phyloP scores from a whole-genome alignment of 257 asterid species.

The Gentiana macrophylla region DNA sequence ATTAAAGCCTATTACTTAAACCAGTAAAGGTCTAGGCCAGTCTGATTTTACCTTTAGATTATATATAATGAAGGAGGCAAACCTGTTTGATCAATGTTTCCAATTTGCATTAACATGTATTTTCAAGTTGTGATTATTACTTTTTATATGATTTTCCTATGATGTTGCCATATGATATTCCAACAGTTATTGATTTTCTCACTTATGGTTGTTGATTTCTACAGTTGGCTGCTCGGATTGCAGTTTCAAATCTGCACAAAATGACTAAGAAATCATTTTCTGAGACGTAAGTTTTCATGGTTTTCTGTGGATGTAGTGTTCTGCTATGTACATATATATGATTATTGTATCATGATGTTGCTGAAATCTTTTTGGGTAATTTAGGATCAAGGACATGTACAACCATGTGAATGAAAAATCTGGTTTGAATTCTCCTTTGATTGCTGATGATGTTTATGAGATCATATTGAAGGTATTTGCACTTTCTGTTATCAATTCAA shows the following conservation, averaged over 20 bases:
- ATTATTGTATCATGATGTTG: neutral
- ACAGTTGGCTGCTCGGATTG: conserved; percentile 99
- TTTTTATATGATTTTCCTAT: neutral
- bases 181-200: neutral
- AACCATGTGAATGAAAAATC: conserved; percentile 74
- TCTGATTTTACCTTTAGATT: too few species aligned
- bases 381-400: conserved; percentile 82
- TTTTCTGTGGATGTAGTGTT: neutral
- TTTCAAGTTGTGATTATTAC: too few species aligned
- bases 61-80: too few species aligned
- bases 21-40: too few species aligned
- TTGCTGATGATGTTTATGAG: conserved; percentile 82
- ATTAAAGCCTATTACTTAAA: too few species aligned
- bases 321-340: neutral
- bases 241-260: conserved; percentile 94
- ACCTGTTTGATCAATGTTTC: too few species aligned
- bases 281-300: conserved; percentile 57
- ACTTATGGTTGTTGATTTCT: neutral
- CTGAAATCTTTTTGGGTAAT: conserved; percentile 2
- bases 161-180: neutral
- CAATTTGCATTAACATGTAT: too few species aligned
- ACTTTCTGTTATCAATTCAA: neutral
- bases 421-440: conserved; percentile 65
- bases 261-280: conserved; percentile 92
- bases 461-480: conserved; percentile 67